Evolutionary conservation across 306 rosid genomes (phyloP), one percentile per base, ranked within the genome.

Genomic region (Vigna reflexopilosa): DNA sequence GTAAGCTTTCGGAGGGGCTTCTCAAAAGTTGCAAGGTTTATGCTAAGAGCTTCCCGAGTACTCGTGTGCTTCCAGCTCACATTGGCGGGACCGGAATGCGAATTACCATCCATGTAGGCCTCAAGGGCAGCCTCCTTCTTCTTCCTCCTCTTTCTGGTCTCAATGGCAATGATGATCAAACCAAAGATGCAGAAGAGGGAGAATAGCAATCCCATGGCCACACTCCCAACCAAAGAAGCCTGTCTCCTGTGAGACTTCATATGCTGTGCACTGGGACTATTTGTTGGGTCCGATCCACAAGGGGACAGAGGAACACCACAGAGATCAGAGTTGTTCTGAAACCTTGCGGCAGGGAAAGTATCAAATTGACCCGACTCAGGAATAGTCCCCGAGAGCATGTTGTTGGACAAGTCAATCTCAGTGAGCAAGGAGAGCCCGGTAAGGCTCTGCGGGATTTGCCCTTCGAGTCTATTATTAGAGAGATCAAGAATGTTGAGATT

Each of bases 171-270:
- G 8, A 96, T 85, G 56, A 96, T 78, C 81, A 93, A 66, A 22
- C 99, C 97, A 16, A 96, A 78, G 80, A 93, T 70, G 62, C 99
- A 96, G 81, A 96, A 93, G 15, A 96, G 90, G 2, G 98, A 75
- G 65, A 96, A 87, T 26, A 96, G 73, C 77, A 96, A 79, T 45
- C 99, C 99, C 96, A 93, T 93, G 3, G 99, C 98, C 59, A 96
- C 90, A 74, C 97, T 93, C 38, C 94, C 94, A 0, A 72, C 98
- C 64, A 96, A 88, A 40, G 97, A 90, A 1, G 98, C 97, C 80
- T 78, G 93, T 62, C 73, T 83, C 79, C 87, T 68, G 70, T 88
- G 93, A 79, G 96, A 87, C 75, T 72, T 90, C 51, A 84, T 88
- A 50, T 84, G 91, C 22, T 79, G 89, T 2, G 73, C 59, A 78